These are phyloP conservation scores for Scolecobasidium constrictum DNA, from an alignment of 2,329 filamentous ascomycete species.

Conservation along the genomic window DNA sequence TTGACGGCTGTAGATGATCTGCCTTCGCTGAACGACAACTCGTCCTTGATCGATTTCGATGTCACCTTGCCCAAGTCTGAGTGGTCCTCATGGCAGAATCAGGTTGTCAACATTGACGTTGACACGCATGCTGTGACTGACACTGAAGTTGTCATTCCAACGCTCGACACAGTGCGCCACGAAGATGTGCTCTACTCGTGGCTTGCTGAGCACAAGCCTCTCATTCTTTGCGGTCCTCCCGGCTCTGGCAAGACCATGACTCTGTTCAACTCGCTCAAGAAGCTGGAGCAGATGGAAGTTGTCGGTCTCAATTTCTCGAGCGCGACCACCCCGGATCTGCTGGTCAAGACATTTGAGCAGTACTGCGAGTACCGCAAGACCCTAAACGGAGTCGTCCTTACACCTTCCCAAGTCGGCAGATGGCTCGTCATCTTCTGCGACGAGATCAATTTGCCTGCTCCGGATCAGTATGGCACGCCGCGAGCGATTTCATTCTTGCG, in stretches of 20 bases:
- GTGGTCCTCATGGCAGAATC: slow-evolving; percentile 88
- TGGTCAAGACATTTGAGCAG: slow-evolving; percentile 99
- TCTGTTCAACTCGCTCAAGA: slow-evolving; percentile 90
- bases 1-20: slow-evolving; percentile 71
- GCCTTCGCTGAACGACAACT: slow-evolving; percentile 64
- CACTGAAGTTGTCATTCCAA: slow-evolving; percentile 97
- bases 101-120: slow-evolving; percentile 89
- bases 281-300: slow-evolving; percentile 97
- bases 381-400: slow-evolving; percentile 87
- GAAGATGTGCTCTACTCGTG: slow-evolving; percentile 99
- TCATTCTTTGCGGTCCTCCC: slow-evolving; percentile 91
- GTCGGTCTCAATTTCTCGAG: slow-evolving; percentile 99
- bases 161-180: slow-evolving; percentile 90
- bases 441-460: slow-evolving; percentile 96
- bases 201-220: slow-evolving; percentile 95
- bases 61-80: slow-evolving; percentile 76
- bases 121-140: slow-evolving; percentile 98
- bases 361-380: slow-evolving; percentile 99
- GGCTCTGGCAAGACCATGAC: slow-evolving; percentile 99
- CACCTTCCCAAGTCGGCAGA: slow-evolving; percentile 88
- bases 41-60: slow-evolving; percentile 92
- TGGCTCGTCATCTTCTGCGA: slow-evolving; percentile 99
- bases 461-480: slow-evolving; percentile 95
- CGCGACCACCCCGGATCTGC: slow-evolving; percentile 89
- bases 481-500: slow-evolving; percentile 94